phyloP scores from a whole-genome alignment of 805 yeast species.

The Candida stauntonica region DNA sequence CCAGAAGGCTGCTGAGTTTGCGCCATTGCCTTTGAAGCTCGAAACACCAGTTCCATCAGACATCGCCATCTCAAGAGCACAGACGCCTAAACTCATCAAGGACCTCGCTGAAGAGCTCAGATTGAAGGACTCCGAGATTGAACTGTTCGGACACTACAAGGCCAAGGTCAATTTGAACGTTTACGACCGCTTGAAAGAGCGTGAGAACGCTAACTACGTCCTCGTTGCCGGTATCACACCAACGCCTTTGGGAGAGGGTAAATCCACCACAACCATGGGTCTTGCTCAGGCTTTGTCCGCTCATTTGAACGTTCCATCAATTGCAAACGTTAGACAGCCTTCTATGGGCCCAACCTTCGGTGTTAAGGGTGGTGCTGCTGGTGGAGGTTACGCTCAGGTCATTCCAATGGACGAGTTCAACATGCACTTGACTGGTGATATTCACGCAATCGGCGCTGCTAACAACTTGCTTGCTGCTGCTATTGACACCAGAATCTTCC shows the following conservation, averaged over 20 bases:
- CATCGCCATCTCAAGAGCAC: slow-evolving; percentile 72
- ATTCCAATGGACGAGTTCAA: slow-evolving; percentile 88
- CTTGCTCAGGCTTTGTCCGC: slow-evolving; percentile 79
- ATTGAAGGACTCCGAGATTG: slow-evolving; percentile 61
- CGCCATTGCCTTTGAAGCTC: slow-evolving; percentile 55
- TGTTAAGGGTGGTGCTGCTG: slow-evolving; percentile 88
- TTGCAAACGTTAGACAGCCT: slow-evolving; percentile 84
- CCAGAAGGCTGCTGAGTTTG: slow-evolving; percentile 26
- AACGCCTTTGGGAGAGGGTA: slow-evolving; percentile 83
- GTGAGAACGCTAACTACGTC: slow-evolving; percentile 64
- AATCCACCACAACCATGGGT: slow-evolving; percentile 80
- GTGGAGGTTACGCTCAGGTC: slow-evolving; percentile 85
- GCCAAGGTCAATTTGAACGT: slow-evolving; percentile 69
- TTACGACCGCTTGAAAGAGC: slow-evolving; percentile 56
- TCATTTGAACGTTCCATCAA: slow-evolving; percentile 60
- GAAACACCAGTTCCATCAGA: slow-evolving; percentile 75
- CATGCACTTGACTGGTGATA: slow-evolving; percentile 83
- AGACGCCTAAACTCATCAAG: slow-evolving; percentile 64
- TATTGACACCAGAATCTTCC: slow-evolving; percentile 82
- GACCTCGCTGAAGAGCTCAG: slow-evolving; percentile 69
- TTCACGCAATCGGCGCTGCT: slow-evolving; percentile 81
- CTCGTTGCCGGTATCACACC: slow-evolving; percentile 84
- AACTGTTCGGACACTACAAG: slow-evolving; percentile 70
- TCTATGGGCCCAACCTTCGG: slow-evolving; percentile 90
- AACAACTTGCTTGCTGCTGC: slow-evolving; percentile 82